Base-by-base conservation (phyloP, 805 yeast genomes). In the Yarrowia divulgata region DNA sequence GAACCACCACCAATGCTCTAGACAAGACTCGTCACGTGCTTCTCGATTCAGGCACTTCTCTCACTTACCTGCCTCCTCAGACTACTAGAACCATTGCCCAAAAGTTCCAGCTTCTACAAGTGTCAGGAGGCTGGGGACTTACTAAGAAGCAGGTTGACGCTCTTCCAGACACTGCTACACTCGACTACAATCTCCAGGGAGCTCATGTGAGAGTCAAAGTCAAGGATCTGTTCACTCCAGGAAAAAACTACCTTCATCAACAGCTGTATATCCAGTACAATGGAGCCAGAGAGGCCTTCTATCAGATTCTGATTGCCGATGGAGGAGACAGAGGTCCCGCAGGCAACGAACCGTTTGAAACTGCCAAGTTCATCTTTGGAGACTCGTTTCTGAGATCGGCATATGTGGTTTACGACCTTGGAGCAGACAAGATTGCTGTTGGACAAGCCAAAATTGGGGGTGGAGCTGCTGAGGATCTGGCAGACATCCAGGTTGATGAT, bases 141-240 rank as follows among this genome's bases (percentile, higher is more conserved):
- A 69, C 52, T 14, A 18, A 95, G 98, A 85, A 12, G 18, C 52
- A 7, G 34, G 34, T 60, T 3, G 93, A 81, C 57, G 81, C 87
- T 69, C 90, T 97, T 83, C 94, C 85, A 73, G 77, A 84, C 40
- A 84, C 94, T 79, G 98, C 98, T 70, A 97, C 94, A 77, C 84
- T 95, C 80, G 92, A 98, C 60, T 88, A 95, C 81, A 93, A 84
- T 78, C 89, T 95, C 74, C 88, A 86, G 70, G 98, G 98, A 73
- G 92, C 93, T 84, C 95, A 93, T 84, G 90, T 97, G 64, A 87
- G 95, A 77, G 77, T 89, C 72, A 89, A 98, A 48, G 88, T 87
- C 77, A 99, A 95, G 79, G 95, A 95, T 52, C 68, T 77, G 63
- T 72, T 77, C 52, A 70, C 74, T 69, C 75, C 74, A 0, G 49